Evolutionary conservation across 805 yeast genomes (phyloP).

Genomic region (Jamesozyma jinghongensis): DNA sequence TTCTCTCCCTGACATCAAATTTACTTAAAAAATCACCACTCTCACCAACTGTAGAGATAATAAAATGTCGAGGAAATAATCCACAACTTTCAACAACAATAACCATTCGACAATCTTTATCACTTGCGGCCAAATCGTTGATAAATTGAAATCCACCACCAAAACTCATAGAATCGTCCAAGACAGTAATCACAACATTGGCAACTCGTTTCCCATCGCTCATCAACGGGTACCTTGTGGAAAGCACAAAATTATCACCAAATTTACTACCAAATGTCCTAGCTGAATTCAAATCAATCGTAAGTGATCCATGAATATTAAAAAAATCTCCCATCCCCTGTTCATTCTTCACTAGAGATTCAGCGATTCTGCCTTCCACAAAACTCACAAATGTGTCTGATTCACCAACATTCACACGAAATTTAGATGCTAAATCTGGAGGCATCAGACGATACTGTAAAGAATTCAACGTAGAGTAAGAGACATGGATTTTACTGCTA

Average conservation of each 20-base stretch:
- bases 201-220: constrained; percentile 9
- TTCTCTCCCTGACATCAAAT: constrained; percentile 9
- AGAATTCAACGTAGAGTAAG: constrained; percentile 11
- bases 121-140: constrained; percentile 4
- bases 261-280: constrained; percentile 7
- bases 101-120: constrained; percentile 13
- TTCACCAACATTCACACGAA: constrained; percentile 3
- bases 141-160: constrained; percentile 5
- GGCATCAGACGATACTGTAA: constrained; percentile 11
- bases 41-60: constrained; percentile 15
- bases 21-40: constrained; percentile 12
- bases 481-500: constrained; percentile 10
- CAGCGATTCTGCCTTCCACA: constrained; percentile 15
- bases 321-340: constrained; percentile 13
- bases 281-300: constrained; percentile 6
- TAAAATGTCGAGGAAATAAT: constrained; percentile 12
- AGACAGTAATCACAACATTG: constrained; percentile 12
- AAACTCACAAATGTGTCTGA: constrained; percentile 8
- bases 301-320: constrained; percentile 8
- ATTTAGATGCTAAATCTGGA: constrained; percentile 1
- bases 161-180: constrained; percentile 6
- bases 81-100: constrained; percentile 11
- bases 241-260: constrained; percentile 9
- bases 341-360: constrained; percentile 19
- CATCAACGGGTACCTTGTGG: constrained; percentile 13